Conservation (phyloP, 1,284 basidiomycete genomes). For the Ganoderma lucidum region DNA sequence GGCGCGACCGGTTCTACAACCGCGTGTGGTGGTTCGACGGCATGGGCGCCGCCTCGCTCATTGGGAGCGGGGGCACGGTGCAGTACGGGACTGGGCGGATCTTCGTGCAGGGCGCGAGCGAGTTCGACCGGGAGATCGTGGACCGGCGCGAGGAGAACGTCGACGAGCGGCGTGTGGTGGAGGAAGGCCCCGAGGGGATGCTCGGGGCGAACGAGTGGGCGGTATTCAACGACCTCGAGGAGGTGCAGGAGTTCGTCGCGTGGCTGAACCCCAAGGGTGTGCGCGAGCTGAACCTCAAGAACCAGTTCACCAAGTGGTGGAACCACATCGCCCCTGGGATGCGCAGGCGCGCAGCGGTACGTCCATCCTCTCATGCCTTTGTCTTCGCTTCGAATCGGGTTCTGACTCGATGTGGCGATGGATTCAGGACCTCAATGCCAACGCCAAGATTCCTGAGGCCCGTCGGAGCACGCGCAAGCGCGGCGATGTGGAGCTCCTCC, state of each 20-base stretch:
- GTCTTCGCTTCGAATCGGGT: not conserved
- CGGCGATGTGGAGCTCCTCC: constrained; percentile 64
- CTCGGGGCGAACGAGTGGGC: constrained; percentile 88
- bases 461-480: constrained; percentile 79
- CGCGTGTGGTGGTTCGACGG: constrained; percentile 99
- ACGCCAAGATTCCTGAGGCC: constrained; percentile 75
- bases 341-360: constrained; percentile 73
- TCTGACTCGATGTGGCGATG: constrained; percentile 9
- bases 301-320: constrained; percentile 85
- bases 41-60: constrained; percentile 82
- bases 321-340: constrained; percentile 86
- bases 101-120: constrained; percentile 90
- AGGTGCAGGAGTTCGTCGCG: constrained; percentile 85
- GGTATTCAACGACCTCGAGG: constrained; percentile 85
- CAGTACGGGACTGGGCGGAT: constrained; percentile 90
- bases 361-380: constrained; percentile 40
- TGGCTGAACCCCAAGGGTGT: constrained; percentile 95
- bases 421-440: constrained; percentile 70
- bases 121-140: constrained; percentile 77
- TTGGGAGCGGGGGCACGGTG: constrained; percentile 76
- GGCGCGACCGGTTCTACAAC: constrained; percentile 93
- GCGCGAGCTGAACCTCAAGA: constrained; percentile 87
- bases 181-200: constrained; percentile 80
- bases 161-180: constrained; percentile 66
- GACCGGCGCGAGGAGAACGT: constrained; percentile 64